Evolutionary conservation across 148 eudicot species (phyloP).

Genomic region (Amaranthus cruentus): DNA sequence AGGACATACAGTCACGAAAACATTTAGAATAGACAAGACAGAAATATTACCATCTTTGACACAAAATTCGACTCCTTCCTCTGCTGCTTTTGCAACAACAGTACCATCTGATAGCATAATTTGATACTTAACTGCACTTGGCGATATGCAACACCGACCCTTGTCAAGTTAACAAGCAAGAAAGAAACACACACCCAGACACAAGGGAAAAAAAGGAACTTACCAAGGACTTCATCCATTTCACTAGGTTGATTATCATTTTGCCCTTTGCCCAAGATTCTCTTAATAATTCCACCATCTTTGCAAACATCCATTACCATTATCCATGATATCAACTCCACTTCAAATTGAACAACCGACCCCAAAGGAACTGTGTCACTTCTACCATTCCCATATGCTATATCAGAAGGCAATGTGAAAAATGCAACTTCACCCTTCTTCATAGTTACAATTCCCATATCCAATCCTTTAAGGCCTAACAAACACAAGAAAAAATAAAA

Average conservation of each 20-base stretch:
- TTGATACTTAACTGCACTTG: slow-evolving; percentile 46
- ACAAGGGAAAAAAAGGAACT: background rate
- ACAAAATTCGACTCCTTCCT: slow-evolving; percentile 47
- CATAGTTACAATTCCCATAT: slow-evolving; percentile 51
- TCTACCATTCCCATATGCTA: slow-evolving; percentile 36
- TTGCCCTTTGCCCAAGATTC: slow-evolving; percentile 42
- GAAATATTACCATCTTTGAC: slow-evolving; percentile 47
- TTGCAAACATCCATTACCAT: slow-evolving; percentile 51
- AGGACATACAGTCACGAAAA: background rate
- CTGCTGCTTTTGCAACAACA: slow-evolving; percentile 38
- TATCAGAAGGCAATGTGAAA: slow-evolving; percentile 49
- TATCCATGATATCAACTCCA: slow-evolving; percentile 59
- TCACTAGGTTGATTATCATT: slow-evolving; percentile 51
- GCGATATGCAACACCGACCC: background rate
- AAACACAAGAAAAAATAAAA: slow-evolving; percentile 2
- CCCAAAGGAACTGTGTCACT: slow-evolving; percentile 33
- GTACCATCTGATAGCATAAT: slow-evolving; percentile 38
- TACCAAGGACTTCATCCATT: slow-evolving; percentile 72
- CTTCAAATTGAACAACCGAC: slow-evolving; percentile 43
- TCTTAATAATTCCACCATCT: slow-evolving; percentile 73
- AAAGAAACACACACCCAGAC: background rate
- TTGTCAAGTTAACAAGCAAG: background rate
- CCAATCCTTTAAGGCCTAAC: slow-evolving; percentile 43
- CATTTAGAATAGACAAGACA: background rate
- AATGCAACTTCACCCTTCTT: slow-evolving; percentile 56